Evolutionary conservation across 1,284 basidiomycete genomes (phyloP), one percentile per base, ranked within the genome.

Genomic region (Tausonia pullulans): DNA sequence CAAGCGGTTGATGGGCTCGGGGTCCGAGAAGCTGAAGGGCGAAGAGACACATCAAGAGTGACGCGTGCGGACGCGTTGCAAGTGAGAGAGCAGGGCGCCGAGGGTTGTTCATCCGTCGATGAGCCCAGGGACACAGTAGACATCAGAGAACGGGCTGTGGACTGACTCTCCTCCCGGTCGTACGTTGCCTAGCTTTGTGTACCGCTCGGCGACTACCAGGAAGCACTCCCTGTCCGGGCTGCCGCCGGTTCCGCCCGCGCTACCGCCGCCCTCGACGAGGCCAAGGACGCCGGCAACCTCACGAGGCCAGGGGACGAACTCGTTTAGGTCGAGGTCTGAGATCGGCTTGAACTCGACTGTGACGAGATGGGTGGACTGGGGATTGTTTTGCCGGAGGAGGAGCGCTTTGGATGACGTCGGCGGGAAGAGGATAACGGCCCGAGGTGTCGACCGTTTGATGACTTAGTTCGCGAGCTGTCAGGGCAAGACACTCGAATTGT

Each of bases 231-330:
- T 73, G 3, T 74, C 69, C 1, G 74, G 72, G 4, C 72, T 73
- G 39, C 74, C 70, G 27, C 74, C 74, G 72, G 63, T 16, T 82
- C 79, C 52, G 84, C 85, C 41, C 81, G 86, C 67, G 89, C 75
- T 8, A 14, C 56, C 57, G 51, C 40, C 56, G 57, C 63, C 75
- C 62, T 75, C 78, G 14, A 78, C 75, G 11, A 80, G 72, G 10
- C 91, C 91, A 62, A 94, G 76, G 68, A 90, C 90, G 48, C 91
- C 91, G 72, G 87, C 87, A 7, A 91, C 83, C 41, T 81, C 78
- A 69, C 84, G 80, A 53, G 78, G 84, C 50, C 83, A 87, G 58
- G 88, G 74, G 65, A 81, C 78, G 66, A 77, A 70, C 1, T 80
- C 82, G 10, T 77, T 71, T 48, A 88, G 78, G 70, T 91, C 84